Conservation (phyloP, 164 flowering plant genomes). For the Taxillus chinensis region DNA sequence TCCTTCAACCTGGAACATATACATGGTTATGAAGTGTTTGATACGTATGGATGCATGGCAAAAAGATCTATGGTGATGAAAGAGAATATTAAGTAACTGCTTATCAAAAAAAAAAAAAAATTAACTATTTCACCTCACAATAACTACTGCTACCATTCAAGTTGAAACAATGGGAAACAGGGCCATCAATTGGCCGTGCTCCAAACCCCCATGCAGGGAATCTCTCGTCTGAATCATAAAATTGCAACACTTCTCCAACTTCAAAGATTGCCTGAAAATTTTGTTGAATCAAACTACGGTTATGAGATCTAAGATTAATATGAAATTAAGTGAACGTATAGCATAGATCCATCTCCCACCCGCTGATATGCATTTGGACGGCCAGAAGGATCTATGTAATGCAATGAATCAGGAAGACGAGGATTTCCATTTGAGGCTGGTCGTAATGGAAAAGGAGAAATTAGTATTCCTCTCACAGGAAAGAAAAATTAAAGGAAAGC, state of each 20-base stretch:
- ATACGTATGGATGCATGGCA: background rate
- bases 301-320: too few species aligned
- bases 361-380: constrained; percentile 65
- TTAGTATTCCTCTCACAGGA: constrained; percentile 1
- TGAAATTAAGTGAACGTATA: background rate
- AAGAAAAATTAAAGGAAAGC: background rate
- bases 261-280: constrained; percentile 49
- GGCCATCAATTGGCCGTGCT: constrained; percentile 76
- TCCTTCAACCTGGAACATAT: constrained; percentile 52
- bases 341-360: constrained; percentile 26
- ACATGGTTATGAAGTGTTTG: background rate
- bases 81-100: too few species aligned
- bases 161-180: constrained; percentile 76
- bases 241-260: constrained; percentile 61
- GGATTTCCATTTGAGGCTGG: constrained; percentile 87
- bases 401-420: constrained; percentile 76
- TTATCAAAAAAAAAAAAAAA: background rate
- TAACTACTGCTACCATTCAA: constrained; percentile 59
- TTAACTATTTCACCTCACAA: constrained; percentile 38
- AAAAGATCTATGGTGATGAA: background rate
- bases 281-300: background rate
- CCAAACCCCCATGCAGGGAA: constrained; percentile 86
- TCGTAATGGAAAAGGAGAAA: constrained; percentile 7
- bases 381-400: constrained; percentile 68
- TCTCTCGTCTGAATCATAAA: constrained; percentile 56